phyloP scores from a whole-genome alignment of 2,329 filamentous ascomycete genomes.

The Chalaropsis ovoidea region DNA sequence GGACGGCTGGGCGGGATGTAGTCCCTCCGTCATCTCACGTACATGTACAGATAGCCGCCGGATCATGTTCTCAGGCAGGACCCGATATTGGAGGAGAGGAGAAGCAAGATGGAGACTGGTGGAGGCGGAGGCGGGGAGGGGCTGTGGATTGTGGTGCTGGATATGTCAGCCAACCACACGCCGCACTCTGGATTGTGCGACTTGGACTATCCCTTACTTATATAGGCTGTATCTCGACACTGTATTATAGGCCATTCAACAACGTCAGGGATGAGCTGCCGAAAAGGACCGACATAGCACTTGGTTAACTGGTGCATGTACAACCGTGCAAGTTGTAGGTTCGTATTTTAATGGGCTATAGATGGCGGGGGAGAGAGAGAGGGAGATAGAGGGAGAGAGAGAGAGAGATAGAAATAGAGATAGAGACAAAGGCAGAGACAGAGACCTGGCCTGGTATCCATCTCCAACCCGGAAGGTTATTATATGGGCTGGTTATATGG shows the following conservation, averaged over 20 bases:
- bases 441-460: too few relatives aligned
- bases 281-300: slow-evolving; percentile 12
- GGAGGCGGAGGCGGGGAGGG: background rate
- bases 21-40: background rate
- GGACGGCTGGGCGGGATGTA: background rate
- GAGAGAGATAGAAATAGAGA: too few relatives aligned
- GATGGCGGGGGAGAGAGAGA: too few relatives aligned
- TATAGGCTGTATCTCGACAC: slow-evolving; percentile 4
- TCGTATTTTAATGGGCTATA: background rate
- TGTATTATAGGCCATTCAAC: background rate
- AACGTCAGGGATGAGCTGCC: slow-evolving; percentile 3
- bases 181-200: slow-evolving; percentile 9
- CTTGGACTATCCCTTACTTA: slow-evolving; percentile 11
- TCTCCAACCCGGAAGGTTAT: too few relatives aligned
- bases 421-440: too few relatives aligned
- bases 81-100: background rate
- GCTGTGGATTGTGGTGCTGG: background rate
- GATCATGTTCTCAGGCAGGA: background rate
- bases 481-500: too few relatives aligned
- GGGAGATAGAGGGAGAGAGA: too few relatives aligned
- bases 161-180: slow-evolving; percentile 10
- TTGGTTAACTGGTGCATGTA: background rate
- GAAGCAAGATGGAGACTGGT: background rate
- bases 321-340: background rate
- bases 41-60: background rate